Evolutionary conservation across 75 land plant species (phyloP), one percentile per base, ranked within the genome.

Genomic region (Cupressus sempervirens): DNA sequence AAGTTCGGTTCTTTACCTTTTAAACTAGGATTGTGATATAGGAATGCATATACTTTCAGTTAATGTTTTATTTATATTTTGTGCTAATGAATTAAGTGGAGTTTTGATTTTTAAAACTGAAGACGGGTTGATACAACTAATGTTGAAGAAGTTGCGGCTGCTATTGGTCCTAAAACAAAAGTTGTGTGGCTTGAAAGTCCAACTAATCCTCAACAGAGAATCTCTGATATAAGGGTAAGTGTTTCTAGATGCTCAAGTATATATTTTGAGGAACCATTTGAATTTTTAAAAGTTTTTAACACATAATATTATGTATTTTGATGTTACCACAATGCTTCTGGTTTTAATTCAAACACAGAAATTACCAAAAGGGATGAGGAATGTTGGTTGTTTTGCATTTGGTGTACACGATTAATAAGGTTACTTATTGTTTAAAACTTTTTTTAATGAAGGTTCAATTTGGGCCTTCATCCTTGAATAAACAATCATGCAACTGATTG

Each of bases 161-260:
- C 97, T 38, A 90, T 96, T 85, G 93, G 95, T 26, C 94, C 98
- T 3, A 20, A 20, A 86, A 94, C 98, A 62, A 96, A 87, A 84
- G 91, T 98, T 85, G 97, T 98, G 43, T 98, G 98, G 99, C 82
- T 98, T 50, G 99, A 98, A 84, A 98, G 97, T 86, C 99, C 99
- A 62, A 98, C 99, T 4, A 98, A 98, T 86, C 99, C 99, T 34
- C 92, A 98, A n/a, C 93, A 87, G 80, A 94, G 90, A 83, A 93
- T 98, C 20, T 91, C 92, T 84, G 96, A 96, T 81, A 98, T 98
- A 86, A 85, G 92, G 82, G 99, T 96, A 83, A 79, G 32, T 45
- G n/a, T 43, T 45, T 45, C 50, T 26, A 26, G 30, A 36, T 10
- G 45, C 46, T 79, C 81, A 79, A 18, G n/a, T 43, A 79, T 79